Evolutionary conservation across 352 stramenopile genomes (phyloP).

Genomic region (Globisporangium uncinulatum): DNA sequence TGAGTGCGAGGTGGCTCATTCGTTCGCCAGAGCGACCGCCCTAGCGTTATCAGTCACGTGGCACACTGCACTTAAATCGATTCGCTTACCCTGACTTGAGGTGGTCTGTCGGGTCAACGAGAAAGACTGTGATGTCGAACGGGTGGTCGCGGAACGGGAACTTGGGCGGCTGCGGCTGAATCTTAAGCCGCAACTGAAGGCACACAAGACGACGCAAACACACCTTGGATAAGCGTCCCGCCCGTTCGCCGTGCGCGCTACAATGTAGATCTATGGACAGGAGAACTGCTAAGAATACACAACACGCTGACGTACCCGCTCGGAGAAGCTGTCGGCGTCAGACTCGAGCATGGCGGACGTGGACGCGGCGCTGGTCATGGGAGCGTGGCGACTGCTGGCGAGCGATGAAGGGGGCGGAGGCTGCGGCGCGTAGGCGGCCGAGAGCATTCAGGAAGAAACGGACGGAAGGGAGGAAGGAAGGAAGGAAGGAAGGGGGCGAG

Average conservation of each 20-base stretch:
- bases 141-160: constrained; percentile 83
- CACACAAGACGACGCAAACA: not conserved
- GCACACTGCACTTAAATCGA: not conserved
- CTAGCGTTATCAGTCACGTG: not conserved
- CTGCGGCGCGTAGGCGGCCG: no score
- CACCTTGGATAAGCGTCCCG: not conserved
- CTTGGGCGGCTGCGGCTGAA: constrained; percentile 77
- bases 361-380: constrained; percentile 2
- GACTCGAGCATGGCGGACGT: constrained; percentile 25
- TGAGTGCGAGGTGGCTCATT: not conserved
- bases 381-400: no score
- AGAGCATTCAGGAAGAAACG: no score
- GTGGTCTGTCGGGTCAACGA: constrained; percentile 76
- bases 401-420: no score
- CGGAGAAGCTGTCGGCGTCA: constrained; percentile 49
- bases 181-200: constrained; percentile 66
- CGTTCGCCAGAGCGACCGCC: no score
- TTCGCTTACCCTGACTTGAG: constrained; percentile 57
- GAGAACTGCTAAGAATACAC: not conserved
- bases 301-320: constrained; percentile 28
- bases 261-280: not conserved
- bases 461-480: not conserved
- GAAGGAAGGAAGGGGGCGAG: not conserved
- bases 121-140: constrained; percentile 85
- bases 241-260: not conserved